phyloP scores from a whole-genome alignment of 1,284 basidiomycete genomes.

The Ustilago cynodontis region DNA sequence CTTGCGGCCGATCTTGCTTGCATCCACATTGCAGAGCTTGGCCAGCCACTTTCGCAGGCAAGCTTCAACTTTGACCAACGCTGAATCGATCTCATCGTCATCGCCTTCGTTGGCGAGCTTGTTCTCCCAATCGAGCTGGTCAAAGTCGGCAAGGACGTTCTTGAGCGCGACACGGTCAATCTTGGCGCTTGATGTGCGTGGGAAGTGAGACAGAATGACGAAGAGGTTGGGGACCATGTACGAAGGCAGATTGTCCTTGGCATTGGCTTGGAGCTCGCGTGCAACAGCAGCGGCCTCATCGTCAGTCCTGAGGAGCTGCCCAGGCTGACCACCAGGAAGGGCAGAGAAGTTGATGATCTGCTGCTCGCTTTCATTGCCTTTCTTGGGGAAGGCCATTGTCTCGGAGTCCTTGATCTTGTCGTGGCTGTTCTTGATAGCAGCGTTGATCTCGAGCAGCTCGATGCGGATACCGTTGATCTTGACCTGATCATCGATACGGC shows the following conservation, averaged over 20 bases:
- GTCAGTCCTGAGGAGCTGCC: conserved; percentile 54
- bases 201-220: conserved; percentile 68
- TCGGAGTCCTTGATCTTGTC: conserved; percentile 63
- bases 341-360: conserved; percentile 70
- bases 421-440: conserved; percentile 66
- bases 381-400: conserved; percentile 64
- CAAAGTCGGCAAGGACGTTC: conserved; percentile 57
- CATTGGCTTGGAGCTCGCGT: conserved; percentile 47
- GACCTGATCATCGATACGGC: conserved; percentile 71
- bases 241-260: conserved; percentile 58
- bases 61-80: conserved; percentile 35
- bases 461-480: conserved; percentile 71
- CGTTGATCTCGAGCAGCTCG: conserved; percentile 71
- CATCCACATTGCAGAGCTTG: conserved; percentile 54
- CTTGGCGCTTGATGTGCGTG: conserved; percentile 70
- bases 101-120: conserved; percentile 45
- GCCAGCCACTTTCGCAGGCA: conserved; percentile 50
- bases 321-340: conserved; percentile 36
- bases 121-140: conserved; percentile 65
- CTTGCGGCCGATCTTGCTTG: conserved; percentile 54
- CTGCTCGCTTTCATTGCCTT: conserved; percentile 46
- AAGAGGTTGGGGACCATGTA: conserved; percentile 70
- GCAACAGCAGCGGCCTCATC: conserved; percentile 54
- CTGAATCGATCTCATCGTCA: conserved; percentile 23
- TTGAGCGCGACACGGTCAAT: conserved; percentile 69